Evolutionary conservation across 2,329 filamentous ascomycete genomes (phyloP), one percentile per base, ranked within the genome.

Genomic region (Fusarium brachygibbosum): DNA sequence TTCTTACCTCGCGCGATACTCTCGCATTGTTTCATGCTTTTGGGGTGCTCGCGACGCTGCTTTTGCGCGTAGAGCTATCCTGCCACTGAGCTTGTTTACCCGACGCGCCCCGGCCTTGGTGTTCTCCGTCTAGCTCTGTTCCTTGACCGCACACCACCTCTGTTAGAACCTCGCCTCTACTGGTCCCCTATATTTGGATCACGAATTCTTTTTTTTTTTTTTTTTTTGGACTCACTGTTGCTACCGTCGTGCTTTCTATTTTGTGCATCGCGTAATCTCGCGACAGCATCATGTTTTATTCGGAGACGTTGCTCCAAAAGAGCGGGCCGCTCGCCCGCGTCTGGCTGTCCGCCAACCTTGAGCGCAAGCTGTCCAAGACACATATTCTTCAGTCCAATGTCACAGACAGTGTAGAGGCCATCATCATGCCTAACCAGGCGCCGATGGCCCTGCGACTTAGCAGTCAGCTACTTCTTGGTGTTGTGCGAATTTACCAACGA

Each of bases 291-390:
- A 99, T 99, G 96, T 99, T 99, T 83, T 98, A 98, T 81, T 97
- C 96, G 55, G 94, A 97, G 85, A 94, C 93, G 57, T 88, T 99
- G 63, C 88, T 99, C 75, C 94, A 94, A 80, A 97, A 97, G 90
- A 97, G 93, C 75, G 96, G 96, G 85, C 95, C 96, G 77, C 83
- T 99, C 85, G 96, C 96, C 82, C 93, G 94, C 78, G 94, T 98
- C 83, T 99, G 96, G 96, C 88, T 98, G 66, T 97, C 96, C 32
- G 94, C 96, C 84, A 99, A 98, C 82, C 87, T 98, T 70, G 96
- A 98, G 87, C 94, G 95, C 85, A 99, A 98, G 84, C 90, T 99
- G 64, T 97, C 94, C 74, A 99, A 99, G 83, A 94, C 93, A 69
- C 94, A 98, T 76, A 96, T 98, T 72, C 81, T 99, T 69, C 93